Evolutionary conservation across 2,329 filamentous ascomycete species (phyloP).

Genomic region (Magnaporthiopsis poae): DNA sequence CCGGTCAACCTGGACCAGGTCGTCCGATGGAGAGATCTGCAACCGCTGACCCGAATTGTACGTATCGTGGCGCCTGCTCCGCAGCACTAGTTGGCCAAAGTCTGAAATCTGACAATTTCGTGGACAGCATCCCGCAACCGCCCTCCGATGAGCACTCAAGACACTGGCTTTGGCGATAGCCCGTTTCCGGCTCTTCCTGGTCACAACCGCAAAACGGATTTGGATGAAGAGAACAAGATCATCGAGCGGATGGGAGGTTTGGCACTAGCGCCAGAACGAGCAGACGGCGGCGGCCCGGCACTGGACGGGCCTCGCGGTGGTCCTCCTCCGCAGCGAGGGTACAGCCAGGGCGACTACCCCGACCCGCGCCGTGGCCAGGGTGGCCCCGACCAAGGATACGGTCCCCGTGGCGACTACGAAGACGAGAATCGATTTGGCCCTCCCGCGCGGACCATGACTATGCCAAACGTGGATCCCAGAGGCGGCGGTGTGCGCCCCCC

Average conservation of each 20-base stretch:
- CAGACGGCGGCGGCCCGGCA: conserved; percentile 20
- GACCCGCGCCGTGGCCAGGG: conserved; percentile 17
- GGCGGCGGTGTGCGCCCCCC: conserved; percentile 23
- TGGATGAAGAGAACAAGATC: conserved; percentile 31
- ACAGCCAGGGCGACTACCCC: conserved; percentile 18
- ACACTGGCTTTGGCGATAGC: conserved; percentile 29
- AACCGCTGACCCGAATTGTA: conserved; percentile 33
- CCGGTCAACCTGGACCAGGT: conserved; percentile 25
- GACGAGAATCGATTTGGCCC: conserved; percentile 36
- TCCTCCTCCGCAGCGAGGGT: conserved; percentile 14
- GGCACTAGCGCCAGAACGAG: conserved; percentile 22
- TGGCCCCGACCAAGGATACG: conserved; percentile 23
- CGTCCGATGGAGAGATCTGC: conserved; percentile 26
- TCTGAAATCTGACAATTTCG: background rate
- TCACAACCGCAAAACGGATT: conserved; percentile 27
- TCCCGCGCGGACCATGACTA: conserved; percentile 51
- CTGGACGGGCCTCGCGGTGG: conserved; percentile 21
- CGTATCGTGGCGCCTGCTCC: conserved; percentile 15
- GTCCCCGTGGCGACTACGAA: conserved; percentile 22
- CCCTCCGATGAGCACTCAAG: conserved; percentile 15
- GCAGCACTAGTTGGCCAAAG: background rate
- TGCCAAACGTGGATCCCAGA: conserved; percentile 41
- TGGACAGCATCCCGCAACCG: conserved; percentile 14
- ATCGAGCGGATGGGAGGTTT: conserved; percentile 32
- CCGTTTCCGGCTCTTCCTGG: conserved; percentile 34